These are phyloP conservation scores for Pyrenophora seminiperda DNA, from an alignment of 2,329 filamentous ascomycete genomes.

Conservation along the genomic window DNA sequence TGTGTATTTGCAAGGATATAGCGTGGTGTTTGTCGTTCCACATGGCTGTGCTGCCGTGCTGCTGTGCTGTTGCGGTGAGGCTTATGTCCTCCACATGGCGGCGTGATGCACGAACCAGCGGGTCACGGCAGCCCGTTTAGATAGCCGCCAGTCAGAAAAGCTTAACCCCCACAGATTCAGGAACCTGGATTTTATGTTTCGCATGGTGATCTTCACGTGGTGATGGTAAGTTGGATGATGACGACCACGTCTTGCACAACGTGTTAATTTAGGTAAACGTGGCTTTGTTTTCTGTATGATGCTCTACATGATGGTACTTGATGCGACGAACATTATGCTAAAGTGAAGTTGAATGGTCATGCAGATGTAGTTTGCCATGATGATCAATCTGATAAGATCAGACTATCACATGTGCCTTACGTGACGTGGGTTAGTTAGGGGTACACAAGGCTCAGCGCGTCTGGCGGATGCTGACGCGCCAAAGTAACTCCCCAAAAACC, in stretches of 20 bases:
- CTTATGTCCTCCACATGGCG: slow-evolving; percentile 14
- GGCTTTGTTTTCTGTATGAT: no score
- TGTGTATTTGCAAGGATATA: no score
- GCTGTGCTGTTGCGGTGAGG: not conserved
- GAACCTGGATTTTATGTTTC: slow-evolving; percentile 4
- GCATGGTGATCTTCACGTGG: not conserved
- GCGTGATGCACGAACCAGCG: slow-evolving; percentile 28
- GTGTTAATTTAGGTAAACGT: no score
- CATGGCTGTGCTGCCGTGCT: not conserved
- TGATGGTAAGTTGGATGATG: no score
- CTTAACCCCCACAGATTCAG: slow-evolving; percentile 13
- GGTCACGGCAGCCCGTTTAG: slow-evolving; percentile 19
- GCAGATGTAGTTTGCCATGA: no score
- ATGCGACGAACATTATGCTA: no score
- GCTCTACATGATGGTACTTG: no score
- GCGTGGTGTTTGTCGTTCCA: no score
- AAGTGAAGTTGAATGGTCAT: no score
- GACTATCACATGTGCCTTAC: slow-evolving; percentile 12
- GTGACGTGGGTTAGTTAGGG: slow-evolving; percentile 27
- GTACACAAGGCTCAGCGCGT: slow-evolving; percentile 10
- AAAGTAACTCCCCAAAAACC: no score
- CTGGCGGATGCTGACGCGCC: slow-evolving; percentile 4
- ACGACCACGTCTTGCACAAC: no score
- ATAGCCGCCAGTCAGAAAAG: slow-evolving; percentile 22
- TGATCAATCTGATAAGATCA: slow-evolving; percentile 30